Conservation (phyloP, 106 monocot species). For the Ottelia alismoides region DNA sequence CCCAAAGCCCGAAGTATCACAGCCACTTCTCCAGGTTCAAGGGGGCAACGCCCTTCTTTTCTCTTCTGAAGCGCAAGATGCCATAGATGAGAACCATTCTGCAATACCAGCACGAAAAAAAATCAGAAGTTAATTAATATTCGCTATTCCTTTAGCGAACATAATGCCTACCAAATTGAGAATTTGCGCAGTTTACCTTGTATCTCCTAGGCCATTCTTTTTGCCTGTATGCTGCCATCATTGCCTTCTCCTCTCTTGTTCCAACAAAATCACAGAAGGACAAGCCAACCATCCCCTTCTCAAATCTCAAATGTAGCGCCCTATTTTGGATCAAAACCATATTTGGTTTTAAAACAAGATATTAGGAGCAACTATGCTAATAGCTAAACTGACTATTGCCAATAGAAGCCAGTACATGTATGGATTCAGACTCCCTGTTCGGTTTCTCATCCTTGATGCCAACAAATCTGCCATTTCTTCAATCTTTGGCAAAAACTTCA, state of each 20-base stretch:
- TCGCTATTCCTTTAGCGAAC: background rate
- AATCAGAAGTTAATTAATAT: too few relatives aligned
- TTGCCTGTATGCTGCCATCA: slow-evolving; percentile 86
- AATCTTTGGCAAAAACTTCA: too few relatives aligned
- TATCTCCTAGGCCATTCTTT: slow-evolving; percentile 89
- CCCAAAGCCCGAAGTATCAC: slow-evolving; percentile 76
- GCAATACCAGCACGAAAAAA: too few relatives aligned
- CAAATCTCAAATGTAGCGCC: slow-evolving; percentile 90
- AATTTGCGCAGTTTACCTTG: slow-evolving; percentile 43
- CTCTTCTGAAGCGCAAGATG: too few relatives aligned
- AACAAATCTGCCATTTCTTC: slow-evolving; percentile 76
- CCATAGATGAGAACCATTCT: slow-evolving; percentile 95
- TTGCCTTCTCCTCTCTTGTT: too few relatives aligned
- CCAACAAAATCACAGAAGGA: too few relatives aligned
- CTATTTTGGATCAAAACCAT: slow-evolving; percentile 15
- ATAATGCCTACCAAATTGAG: too few relatives aligned
- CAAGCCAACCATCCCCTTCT: too few relatives aligned
- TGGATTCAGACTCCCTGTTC: slow-evolving; percentile 57
- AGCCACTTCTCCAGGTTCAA: slow-evolving; percentile 83
- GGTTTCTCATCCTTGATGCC: slow-evolving; percentile 81
- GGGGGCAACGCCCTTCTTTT: slow-evolving; percentile 91
- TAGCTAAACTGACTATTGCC: slow-evolving; percentile 5
- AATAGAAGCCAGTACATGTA: slow-evolving; percentile 59
- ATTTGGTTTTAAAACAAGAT: background rate
- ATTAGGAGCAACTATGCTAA: too few relatives aligned